Evolutionary conservation across 768 basidiomycete genomes (phyloP).

Genomic region (Kondoa malvinella): DNA sequence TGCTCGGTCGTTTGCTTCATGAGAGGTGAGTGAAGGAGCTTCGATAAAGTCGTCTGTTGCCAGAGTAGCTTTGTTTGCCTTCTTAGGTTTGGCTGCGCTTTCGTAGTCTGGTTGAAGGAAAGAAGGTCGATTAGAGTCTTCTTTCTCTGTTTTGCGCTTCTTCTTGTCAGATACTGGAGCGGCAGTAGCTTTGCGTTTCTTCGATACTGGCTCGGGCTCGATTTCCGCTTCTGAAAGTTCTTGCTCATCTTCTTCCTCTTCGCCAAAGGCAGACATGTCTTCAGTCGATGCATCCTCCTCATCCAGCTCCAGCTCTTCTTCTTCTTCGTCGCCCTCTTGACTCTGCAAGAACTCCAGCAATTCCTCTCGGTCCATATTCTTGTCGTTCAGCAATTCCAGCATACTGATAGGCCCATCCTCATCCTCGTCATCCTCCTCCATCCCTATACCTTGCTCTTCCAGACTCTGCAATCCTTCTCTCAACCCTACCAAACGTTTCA

Average conservation of each 20-base stretch:
- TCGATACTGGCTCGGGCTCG: not conserved
- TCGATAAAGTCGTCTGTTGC: slow-evolving; percentile 47
- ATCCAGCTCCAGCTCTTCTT: not conserved
- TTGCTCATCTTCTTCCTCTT: not conserved
- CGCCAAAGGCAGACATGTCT: not conserved
- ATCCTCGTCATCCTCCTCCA: slow-evolving; percentile 3
- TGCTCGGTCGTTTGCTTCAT: slow-evolving; percentile 67
- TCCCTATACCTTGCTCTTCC: slow-evolving; percentile 9
- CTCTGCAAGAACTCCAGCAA: not conserved
- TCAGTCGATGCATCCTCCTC: not conserved
- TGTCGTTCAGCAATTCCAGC: not conserved
- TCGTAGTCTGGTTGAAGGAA: not conserved
- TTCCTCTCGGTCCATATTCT: slow-evolving; percentile 12
- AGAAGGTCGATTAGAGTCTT: slow-evolving; percentile 5
- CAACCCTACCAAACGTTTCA: not conserved
- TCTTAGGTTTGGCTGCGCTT: not conserved
- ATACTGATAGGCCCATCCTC: not conserved
- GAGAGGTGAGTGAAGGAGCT: slow-evolving; percentile 45
- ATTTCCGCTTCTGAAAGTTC: not conserved
- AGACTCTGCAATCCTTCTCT: slow-evolving; percentile 9
- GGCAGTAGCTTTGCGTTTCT: not conserved
- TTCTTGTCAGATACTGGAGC: not conserved
- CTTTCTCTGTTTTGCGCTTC: not conserved
- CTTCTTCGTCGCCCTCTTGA: not conserved
- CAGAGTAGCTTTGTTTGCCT: not conserved